These are phyloP conservation scores for Aspergillus oerlinghausenensis DNA, from an alignment of 2,329 filamentous ascomycete species.

Conservation along the genomic window DNA sequence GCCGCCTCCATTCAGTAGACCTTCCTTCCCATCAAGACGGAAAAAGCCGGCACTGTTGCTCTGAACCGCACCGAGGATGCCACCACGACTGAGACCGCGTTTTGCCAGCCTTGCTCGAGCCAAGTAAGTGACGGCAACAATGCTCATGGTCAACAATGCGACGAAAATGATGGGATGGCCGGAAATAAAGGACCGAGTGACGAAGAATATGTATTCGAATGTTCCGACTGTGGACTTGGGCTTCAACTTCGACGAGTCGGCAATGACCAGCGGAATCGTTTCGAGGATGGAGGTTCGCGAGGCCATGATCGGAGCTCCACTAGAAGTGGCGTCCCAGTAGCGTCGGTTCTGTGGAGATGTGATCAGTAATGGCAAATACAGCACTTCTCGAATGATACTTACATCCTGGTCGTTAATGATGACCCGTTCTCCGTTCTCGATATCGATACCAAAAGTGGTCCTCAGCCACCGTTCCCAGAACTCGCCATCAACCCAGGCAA, in stretches of 20 bases:
- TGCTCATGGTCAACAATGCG: constrained; percentile 33
- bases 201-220: constrained; percentile 45
- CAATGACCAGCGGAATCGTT: constrained; percentile 56
- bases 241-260: constrained; percentile 44
- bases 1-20: constrained; percentile 38
- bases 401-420: constrained; percentile 97
- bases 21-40: constrained; percentile 47
- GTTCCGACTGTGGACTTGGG: constrained; percentile 48
- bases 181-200: constrained; percentile 38
- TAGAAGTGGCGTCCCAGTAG: constrained; percentile 91
- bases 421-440: constrained; percentile 79
- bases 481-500: constrained; percentile 94
- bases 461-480: constrained; percentile 98
- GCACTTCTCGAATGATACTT: constrained; percentile 41
- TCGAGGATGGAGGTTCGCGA: constrained; percentile 88
- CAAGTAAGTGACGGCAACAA: constrained; percentile 30
- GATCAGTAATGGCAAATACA: neutral
- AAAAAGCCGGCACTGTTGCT: constrained; percentile 41
- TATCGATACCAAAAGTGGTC: constrained; percentile 89
- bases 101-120: constrained; percentile 30
- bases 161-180: constrained; percentile 43
- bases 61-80: constrained; percentile 32
- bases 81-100: constrained; percentile 26
- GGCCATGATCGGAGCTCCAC: constrained; percentile 83
- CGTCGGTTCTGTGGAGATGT: constrained; percentile 63